Conservation (phyloP, 164 flowering plant genomes). For the Brasenia schreberi region DNA sequence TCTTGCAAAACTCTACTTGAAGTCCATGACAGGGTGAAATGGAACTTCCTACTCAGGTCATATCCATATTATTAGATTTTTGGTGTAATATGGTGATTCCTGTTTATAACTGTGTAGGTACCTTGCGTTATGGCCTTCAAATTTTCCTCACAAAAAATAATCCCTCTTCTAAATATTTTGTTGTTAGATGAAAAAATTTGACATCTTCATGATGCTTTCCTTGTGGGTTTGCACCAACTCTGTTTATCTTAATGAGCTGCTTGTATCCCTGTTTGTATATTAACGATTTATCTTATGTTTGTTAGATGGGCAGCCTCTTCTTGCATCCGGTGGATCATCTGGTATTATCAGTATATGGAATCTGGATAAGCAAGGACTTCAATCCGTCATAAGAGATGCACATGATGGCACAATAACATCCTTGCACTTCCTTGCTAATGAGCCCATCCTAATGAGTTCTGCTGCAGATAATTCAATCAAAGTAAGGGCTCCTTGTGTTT, state of each 20-base stretch:
- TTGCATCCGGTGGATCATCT: conserved; percentile 96
- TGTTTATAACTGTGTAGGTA: too few species aligned
- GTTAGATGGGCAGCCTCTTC: conserved; percentile 86
- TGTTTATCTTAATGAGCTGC: too few species aligned
- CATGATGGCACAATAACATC: conserved; percentile 78
- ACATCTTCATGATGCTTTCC: background rate
- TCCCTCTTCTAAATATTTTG: background rate
- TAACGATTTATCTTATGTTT: background rate
- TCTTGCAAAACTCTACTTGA: too few species aligned
- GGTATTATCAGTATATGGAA: conserved; percentile 98
- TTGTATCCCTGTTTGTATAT: too few species aligned
- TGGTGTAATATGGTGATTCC: too few species aligned
- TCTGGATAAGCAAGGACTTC: conserved; percentile 87
- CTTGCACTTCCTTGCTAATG: conserved; percentile 83
- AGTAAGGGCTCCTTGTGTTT: conserved; percentile 21
- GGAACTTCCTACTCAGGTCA: too few species aligned
- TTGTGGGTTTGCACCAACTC: background rate
- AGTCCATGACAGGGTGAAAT: too few species aligned
- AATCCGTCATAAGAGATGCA: conserved; percentile 78
- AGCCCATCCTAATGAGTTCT: conserved; percentile 95
- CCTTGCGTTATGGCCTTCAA: too few species aligned
- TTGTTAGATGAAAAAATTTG: background rate
- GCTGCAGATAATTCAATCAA: conserved; percentile 87
- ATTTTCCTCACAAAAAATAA: background rate
- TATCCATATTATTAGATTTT: too few species aligned